These are phyloP conservation scores for Aegle marmelos DNA, from an alignment of 345 rosid species.

Conservation along the genomic window DNA sequence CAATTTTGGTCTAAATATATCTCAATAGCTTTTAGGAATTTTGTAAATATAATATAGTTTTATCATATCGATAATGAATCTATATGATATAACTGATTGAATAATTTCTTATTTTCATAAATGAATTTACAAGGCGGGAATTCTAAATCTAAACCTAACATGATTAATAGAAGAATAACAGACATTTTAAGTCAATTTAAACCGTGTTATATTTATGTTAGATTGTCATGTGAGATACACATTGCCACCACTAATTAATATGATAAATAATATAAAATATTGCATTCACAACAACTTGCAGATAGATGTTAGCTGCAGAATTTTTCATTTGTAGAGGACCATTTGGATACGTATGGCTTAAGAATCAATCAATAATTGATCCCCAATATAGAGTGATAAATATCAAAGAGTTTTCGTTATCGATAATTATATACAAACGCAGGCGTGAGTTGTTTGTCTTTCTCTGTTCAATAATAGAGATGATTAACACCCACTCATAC, in stretches of 20 bases:
- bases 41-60: no score
- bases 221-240: rapidly evolving
- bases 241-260: no score
- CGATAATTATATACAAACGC: background rate
- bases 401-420: background rate
- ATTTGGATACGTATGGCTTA: conserved; percentile 12
- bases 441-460: conserved; percentile 29
- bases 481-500: background rate
- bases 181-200: no score
- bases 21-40: no score
- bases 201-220: no score
- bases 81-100: no score
- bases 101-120: no score
- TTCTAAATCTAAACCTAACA: no score
- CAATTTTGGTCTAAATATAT: no score
- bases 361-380: conserved; percentile 18
- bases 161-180: no score
- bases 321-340: background rate
- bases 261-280: background rate
- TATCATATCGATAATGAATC: no score
- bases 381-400: background rate
- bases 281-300: background rate
- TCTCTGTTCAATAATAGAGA: conserved; percentile 33
- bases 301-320: background rate
- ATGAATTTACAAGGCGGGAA: no score